A percentile compares a stretch with the other conserved stretches of the same genome.
Evolutionary conservation across 495 filamentous ascomycete genomes (phyloP).

Genomic region (Trichocladium antarcticum): DNA sequence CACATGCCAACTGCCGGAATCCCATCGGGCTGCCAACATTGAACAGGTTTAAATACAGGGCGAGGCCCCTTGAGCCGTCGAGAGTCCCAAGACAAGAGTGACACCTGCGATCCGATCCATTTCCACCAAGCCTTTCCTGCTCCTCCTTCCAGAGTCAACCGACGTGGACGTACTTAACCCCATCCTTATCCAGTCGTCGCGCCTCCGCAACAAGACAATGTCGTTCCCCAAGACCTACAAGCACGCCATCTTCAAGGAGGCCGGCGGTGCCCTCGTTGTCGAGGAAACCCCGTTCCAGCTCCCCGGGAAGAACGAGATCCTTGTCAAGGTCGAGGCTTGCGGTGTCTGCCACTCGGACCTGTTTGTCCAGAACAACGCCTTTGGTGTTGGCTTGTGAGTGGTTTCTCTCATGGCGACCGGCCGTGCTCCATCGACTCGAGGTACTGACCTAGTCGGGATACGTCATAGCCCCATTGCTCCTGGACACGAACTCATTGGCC

Average conservation of each 20-base stretch:
- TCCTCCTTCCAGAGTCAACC: too few species aligned
- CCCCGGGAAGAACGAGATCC: conserved; percentile 61
- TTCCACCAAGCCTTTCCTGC: too few species aligned
- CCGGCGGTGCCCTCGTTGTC: conserved; percentile 27
- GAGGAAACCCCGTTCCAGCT: conserved; percentile 36
- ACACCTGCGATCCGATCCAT: too few species aligned
- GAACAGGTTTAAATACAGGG: too few species aligned
- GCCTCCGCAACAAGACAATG: too few species aligned
- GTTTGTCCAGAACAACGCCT: conserved; percentile 60
- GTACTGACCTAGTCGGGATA: not conserved
- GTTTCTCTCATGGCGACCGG: not conserved
- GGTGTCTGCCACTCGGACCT: conserved; percentile 72
- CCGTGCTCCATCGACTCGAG: too few species aligned
- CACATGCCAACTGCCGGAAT: too few species aligned
- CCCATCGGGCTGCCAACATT: too few species aligned
- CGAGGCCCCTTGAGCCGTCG: too few species aligned
- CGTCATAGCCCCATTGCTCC: conserved; percentile 29
- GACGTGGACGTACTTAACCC: too few species aligned
- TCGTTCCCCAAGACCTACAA: conserved; percentile 45
- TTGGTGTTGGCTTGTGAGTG: conserved; percentile 55
- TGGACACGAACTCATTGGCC: conserved; percentile 43
- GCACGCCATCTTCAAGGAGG: conserved; percentile 35
- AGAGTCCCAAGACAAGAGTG: too few species aligned
- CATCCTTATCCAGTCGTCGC: too few species aligned
- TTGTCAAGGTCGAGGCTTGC: conserved; percentile 52